Evolutionary conservation across 495 filamentous ascomycete species (phyloP).

Genomic region (Neurospora tetraspora): DNA sequence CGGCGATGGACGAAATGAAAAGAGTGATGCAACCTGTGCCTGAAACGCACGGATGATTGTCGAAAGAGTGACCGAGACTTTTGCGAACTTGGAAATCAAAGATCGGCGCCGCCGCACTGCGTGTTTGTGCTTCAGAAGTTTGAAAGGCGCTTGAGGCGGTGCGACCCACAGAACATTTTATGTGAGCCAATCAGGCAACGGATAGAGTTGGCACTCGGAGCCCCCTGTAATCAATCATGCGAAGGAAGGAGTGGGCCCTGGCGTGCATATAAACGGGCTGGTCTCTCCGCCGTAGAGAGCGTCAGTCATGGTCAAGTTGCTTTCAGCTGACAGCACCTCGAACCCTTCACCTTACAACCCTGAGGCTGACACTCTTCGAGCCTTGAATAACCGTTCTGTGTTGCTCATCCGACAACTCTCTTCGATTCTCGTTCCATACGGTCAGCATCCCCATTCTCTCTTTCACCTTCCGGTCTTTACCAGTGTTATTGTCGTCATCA

Average conservation of each 20-base stretch:
- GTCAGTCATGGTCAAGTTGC: not conserved
- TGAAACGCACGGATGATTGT: not conserved
- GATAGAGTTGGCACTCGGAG: not conserved
- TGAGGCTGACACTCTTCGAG: not conserved
- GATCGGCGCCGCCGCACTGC: not conserved
- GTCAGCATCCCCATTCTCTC: not conserved
- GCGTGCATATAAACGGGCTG: conserved; percentile 18
- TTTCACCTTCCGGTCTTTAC: not conserved
- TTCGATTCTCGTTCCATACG: not conserved
- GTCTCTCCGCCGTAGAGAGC: conserved; percentile 5
- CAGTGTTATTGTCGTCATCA: not conserved
- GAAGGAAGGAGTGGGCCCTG: conserved; percentile 1
- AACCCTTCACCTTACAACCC: not conserved
- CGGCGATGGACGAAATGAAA: not conserved
- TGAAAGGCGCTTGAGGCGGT: conserved; percentile 10
- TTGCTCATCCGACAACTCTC: not conserved
- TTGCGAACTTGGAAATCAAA: not conserved
- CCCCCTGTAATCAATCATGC: conserved; percentile 9
- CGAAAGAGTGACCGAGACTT: not conserved
- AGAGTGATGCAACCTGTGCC: not conserved
- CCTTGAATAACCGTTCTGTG: not conserved
- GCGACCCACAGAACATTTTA: not conserved
- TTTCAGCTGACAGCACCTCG: conserved; percentile 1
- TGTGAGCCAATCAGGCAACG: conserved; percentile 9
- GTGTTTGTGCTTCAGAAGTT: conserved; percentile 3